Evolutionary conservation across 2,329 filamentous ascomycete genomes (phyloP).

Genomic region (Myriosclerotinia scirpicola): DNA sequence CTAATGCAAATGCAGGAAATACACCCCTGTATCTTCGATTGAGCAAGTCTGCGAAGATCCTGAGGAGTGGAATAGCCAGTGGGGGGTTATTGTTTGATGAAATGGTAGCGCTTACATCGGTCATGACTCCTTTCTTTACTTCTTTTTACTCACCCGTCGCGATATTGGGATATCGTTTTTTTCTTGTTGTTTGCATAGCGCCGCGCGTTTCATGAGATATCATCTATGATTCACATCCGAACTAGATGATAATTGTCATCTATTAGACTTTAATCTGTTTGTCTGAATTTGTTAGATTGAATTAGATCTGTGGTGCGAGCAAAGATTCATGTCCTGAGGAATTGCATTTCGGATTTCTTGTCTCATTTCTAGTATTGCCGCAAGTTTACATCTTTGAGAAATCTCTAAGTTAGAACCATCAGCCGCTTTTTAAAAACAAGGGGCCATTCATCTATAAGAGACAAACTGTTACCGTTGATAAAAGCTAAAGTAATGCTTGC

Average conservation of each 20-base stretch:
- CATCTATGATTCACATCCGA: neutral
- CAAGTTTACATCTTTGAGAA: neutral
- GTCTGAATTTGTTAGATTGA: neutral
- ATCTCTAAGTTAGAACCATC: neutral
- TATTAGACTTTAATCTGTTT: neutral
- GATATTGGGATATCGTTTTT: neutral
- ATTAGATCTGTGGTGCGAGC: neutral
- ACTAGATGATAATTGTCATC: neutral
- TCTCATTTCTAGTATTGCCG: neutral
- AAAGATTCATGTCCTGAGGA: neutral
- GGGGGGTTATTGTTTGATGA: too few relatives aligned
- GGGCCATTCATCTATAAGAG: neutral
- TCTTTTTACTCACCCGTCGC: neutral
- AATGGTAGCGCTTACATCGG: neutral
- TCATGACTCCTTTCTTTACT: neutral
- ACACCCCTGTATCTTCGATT: neutral
- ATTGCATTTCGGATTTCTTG: neutral
- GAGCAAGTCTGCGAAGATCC: neutral
- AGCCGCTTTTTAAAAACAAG: neutral
- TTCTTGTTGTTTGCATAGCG: slow-evolving; percentile 9
- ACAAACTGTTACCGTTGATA: neutral
- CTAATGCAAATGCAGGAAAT: neutral
- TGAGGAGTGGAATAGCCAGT: neutral
- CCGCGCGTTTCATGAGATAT: slow-evolving; percentile 7
- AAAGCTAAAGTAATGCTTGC: neutral